phyloP scores from a whole-genome alignment of 2,329 filamentous ascomycete genomes.

The Claviceps sp. region DNA sequence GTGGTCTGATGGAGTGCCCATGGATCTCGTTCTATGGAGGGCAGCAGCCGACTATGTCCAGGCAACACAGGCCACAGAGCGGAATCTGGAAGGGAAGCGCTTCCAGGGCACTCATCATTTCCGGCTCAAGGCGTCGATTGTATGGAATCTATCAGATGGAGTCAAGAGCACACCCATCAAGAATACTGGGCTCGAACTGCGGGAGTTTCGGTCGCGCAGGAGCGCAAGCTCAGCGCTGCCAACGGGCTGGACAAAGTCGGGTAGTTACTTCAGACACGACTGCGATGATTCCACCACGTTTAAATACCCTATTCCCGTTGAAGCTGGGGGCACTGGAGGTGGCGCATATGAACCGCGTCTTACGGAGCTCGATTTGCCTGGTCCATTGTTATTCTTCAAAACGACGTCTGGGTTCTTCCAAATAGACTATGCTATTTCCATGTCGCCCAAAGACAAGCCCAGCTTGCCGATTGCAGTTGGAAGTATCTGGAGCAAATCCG shows the following conservation, averaged over 20 bases:
- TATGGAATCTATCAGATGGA: constrained; percentile 28
- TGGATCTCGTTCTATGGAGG: constrained; percentile 28
- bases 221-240: constrained; percentile 19
- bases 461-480: constrained; percentile 29
- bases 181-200: constrained; percentile 25
- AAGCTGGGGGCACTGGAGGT: constrained; percentile 17
- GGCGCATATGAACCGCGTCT: constrained; percentile 17
- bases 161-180: constrained; percentile 19
- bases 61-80: constrained; percentile 19
- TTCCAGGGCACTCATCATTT: constrained; percentile 25
- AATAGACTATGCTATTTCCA: constrained; percentile 25
- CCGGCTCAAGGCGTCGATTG: constrained; percentile 23
- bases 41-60: constrained; percentile 31
- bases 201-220: constrained; percentile 23
- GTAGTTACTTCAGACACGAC: constrained; percentile 25
- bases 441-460: constrained; percentile 20
- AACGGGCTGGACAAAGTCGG: constrained; percentile 25
- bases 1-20: constrained; percentile 31
- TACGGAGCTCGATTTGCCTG: constrained; percentile 21
- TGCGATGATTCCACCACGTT: constrained; percentile 26
- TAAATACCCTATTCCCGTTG: constrained; percentile 28
- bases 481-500: constrained; percentile 24
- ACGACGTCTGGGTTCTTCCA: constrained; percentile 27
- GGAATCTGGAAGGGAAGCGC: constrained; percentile 19
- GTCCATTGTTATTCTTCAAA: constrained; percentile 26